A percentile compares a stretch with the other conserved stretches of the same genome.
Conservation (phyloP, 208 protist species). For the Acanthamoeba lenticulata region DNA sequence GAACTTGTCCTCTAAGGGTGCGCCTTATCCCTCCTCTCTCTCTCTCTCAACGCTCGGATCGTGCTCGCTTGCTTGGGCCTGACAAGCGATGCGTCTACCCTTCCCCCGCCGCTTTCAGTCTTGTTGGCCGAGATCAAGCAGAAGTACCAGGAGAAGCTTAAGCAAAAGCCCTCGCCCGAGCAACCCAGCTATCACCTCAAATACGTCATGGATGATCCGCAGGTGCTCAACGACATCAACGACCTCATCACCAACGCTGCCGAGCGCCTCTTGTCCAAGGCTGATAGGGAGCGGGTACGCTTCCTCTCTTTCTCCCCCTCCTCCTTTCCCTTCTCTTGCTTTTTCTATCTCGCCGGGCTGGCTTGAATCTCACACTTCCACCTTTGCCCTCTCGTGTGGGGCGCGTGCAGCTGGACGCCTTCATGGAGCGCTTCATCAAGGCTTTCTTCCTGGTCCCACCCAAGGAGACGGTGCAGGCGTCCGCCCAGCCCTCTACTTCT, state of each 20-base stretch:
- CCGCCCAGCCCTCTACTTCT: too few relatives aligned
- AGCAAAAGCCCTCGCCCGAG: neutral
- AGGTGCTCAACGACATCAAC: slow-evolving; percentile 70
- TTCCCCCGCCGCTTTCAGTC: too few relatives aligned
- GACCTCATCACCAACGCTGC: slow-evolving; percentile 65
- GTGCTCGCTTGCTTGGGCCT: too few relatives aligned
- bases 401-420: slow-evolving; percentile 67
- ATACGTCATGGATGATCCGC: slow-evolving; percentile 64
- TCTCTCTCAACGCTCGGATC: neutral
- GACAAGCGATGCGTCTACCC: too few relatives aligned
- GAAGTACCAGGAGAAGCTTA: slow-evolving; percentile 73
- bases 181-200: slow-evolving; percentile 65
- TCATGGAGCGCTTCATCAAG: slow-evolving; percentile 65
- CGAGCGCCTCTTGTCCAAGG: slow-evolving; percentile 29
- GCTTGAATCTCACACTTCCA: too few relatives aligned
- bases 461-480: neutral
- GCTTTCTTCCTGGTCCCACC: slow-evolving; percentile 42
- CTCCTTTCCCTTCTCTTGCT: neutral
- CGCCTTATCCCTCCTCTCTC: slow-evolving; percentile 10
- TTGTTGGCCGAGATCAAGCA: slow-evolving; percentile 77
- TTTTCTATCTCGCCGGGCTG: neutral
- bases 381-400: too few relatives aligned
- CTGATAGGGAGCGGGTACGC: slow-evolving; percentile 58
- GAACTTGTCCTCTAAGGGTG: slow-evolving; percentile 75
- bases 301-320: neutral